phyloP scores from a whole-genome alignment of 495 filamentous ascomycete genomes.

The Hypoxylon subgilvum region DNA sequence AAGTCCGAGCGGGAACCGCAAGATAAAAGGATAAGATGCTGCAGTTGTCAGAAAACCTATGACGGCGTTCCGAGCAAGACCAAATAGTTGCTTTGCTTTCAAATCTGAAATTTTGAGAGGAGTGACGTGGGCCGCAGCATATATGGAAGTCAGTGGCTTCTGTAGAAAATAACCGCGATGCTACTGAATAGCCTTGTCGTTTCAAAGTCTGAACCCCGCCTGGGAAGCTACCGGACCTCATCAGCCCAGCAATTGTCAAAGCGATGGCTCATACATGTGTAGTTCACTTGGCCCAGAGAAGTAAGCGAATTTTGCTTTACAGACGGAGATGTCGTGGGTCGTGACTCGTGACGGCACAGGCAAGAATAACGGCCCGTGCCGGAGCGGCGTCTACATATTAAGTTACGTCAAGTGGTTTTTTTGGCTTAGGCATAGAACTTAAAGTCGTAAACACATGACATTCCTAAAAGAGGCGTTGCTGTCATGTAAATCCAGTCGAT shows the following conservation, averaged over 20 bases:
- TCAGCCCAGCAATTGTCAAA: constrained; percentile 8
- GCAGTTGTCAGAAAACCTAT: neutral
- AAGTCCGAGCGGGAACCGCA: neutral
- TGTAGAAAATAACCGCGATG: too few relatives aligned
- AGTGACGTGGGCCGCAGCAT: neutral
- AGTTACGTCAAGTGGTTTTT: constrained; percentile 20
- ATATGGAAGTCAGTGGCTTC: neutral
- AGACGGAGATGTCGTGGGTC: neutral
- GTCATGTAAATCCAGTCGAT: constrained; percentile 11
- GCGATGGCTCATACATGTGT: neutral
- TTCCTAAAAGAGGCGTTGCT: constrained; percentile 9
- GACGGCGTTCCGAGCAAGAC: neutral
- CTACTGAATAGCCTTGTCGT: constrained; percentile 5
- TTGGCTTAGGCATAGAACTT: constrained; percentile 9
- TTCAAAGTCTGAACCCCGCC: constrained; percentile 11
- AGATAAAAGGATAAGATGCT: neutral
- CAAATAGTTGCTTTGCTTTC: neutral
- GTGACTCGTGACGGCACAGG: neutral
- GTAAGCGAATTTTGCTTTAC: constrained; percentile 4
- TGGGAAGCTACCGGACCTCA: neutral
- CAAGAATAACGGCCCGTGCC: constrained; percentile 10
- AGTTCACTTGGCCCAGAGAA: constrained; percentile 7
- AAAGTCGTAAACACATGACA: constrained; percentile 6
- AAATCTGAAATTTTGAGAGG: neutral
- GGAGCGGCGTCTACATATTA: constrained; percentile 8